Evolutionary conservation across 805 yeast genomes (phyloP).

Genomic region (Wickerhamiella parazyma): DNA sequence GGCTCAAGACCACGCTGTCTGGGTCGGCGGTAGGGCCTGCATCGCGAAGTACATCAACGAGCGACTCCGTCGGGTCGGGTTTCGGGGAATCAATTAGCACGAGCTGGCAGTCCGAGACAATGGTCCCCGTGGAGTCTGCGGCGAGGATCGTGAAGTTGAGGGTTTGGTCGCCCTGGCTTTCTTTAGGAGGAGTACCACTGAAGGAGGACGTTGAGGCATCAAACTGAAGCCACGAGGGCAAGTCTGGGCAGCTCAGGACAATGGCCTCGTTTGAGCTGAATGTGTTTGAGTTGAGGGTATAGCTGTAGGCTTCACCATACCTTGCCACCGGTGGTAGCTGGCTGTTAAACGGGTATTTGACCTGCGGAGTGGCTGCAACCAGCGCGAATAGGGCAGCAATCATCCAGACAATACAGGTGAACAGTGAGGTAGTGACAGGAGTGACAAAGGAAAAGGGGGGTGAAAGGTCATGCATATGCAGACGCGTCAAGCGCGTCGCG

Average conservation of each 20-base stretch:
- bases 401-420: background rate
- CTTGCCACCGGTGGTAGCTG: conserved; percentile 87
- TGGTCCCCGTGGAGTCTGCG: conserved; percentile 40
- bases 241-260: conserved; percentile 39
- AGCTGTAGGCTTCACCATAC: conserved; percentile 44
- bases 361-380: conserved; percentile 35
- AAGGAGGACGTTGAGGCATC: conserved; percentile 48
- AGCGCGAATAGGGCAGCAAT: conserved; percentile 11
- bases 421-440: conserved; percentile 1
- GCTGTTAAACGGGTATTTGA: conserved; percentile 64
- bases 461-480: background rate
- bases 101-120: conserved; percentile 39
- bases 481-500: background rate
- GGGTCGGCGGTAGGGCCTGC: conserved; percentile 68
- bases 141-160: conserved; percentile 43
- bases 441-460: conserved; percentile 7
- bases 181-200: conserved; percentile 44
- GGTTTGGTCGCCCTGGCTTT: conserved; percentile 31
- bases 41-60: conserved; percentile 40
- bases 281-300: conserved; percentile 59
- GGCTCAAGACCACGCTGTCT: conserved; percentile 57
- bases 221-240: conserved; percentile 72
- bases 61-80: conserved; percentile 29
- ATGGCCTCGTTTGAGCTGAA: conserved; percentile 36
- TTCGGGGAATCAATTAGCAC: conserved; percentile 47